Percentiles rank a stretch among this genome's conserved stretches.
Conservation (phyloP, 495 filamentous ascomycete genomes). For the Letharia lupina region DNA sequence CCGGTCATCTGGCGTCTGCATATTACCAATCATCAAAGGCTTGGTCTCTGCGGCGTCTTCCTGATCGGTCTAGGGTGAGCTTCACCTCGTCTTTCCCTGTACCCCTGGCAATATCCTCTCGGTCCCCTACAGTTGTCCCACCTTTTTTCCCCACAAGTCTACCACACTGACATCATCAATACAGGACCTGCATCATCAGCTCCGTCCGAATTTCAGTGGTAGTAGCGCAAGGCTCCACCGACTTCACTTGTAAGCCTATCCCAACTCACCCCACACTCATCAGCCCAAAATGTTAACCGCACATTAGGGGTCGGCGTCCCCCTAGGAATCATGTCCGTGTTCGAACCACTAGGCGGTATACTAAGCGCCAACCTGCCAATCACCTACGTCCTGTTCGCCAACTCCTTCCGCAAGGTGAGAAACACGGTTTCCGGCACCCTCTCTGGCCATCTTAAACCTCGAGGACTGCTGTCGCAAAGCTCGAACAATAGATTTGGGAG, state of each 20-base stretch:
- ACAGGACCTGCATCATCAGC: constrained; percentile 35
- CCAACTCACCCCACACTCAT: not conserved
- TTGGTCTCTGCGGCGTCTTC: constrained; percentile 36
- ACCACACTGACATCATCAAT: not conserved
- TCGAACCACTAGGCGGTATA: constrained; percentile 39
- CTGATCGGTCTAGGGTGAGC: constrained; percentile 33
- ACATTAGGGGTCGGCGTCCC: constrained; percentile 33
- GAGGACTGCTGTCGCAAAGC: not conserved
- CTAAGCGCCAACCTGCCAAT: constrained; percentile 39
- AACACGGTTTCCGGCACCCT: not conserved
- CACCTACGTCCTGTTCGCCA: constrained; percentile 23
- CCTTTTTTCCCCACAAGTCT: no score
- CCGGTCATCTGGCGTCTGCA: constrained; percentile 32
- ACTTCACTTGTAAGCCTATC: constrained; percentile 33
- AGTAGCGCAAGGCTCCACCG: constrained; percentile 33
- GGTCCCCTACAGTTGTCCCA: not conserved
- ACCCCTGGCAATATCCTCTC: not conserved
- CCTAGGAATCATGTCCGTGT: constrained; percentile 36
- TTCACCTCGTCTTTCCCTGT: not conserved
- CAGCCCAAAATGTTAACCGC: not conserved
- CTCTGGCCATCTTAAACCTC: not conserved
- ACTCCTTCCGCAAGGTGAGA: not conserved
- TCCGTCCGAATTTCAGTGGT: constrained; percentile 34
- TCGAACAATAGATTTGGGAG: not conserved
- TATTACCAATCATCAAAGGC: constrained; percentile 28